A percentile compares a stretch with the other conserved stretches of the same genome.
phyloP scores from a whole-genome alignment of 2,329 filamentous ascomycete genomes.

The Canariomyces notabilis region DNA sequence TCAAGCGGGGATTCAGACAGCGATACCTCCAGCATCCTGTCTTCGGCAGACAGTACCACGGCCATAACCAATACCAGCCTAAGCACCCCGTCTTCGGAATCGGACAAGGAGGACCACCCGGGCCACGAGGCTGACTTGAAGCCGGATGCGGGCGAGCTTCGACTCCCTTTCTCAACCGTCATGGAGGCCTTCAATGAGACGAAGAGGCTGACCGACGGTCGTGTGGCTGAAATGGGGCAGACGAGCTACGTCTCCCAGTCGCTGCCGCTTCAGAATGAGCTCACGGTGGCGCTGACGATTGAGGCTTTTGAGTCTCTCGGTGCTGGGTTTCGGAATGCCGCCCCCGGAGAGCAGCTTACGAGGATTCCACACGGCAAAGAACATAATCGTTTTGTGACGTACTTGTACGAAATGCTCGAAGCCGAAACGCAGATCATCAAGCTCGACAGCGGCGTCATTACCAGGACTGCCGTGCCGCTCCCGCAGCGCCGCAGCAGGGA shows the following conservation, averaged over 20 bases:
- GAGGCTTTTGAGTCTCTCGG: no score
- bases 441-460: constrained; percentile 18
- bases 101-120: no score
- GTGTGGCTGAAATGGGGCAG: no score
- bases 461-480: constrained; percentile 26
- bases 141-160: constrained; percentile 13
- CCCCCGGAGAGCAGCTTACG: constrained; percentile 24
- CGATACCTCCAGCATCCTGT: no score
- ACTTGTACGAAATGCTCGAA: constrained; percentile 32
- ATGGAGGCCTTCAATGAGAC: constrained; percentile 34
- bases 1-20: no score
- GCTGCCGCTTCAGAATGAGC: no score
- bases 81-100: no score
- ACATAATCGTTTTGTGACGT: constrained; percentile 29
- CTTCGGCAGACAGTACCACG: no score
- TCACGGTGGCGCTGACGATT: no score
- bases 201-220: no score
- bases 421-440: constrained; percentile 31
- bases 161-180: constrained; percentile 27
- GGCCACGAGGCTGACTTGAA: constrained; percentile 27
- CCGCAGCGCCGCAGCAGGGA: constrained; percentile 23
- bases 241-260: no score
- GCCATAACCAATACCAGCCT: no score
- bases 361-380: constrained; percentile 26
- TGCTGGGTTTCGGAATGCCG: constrained; percentile 28